These are phyloP conservation scores for Metarhizium rileyi DNA, from an alignment of 2,329 filamentous ascomycete species.

Conservation along the genomic window DNA sequence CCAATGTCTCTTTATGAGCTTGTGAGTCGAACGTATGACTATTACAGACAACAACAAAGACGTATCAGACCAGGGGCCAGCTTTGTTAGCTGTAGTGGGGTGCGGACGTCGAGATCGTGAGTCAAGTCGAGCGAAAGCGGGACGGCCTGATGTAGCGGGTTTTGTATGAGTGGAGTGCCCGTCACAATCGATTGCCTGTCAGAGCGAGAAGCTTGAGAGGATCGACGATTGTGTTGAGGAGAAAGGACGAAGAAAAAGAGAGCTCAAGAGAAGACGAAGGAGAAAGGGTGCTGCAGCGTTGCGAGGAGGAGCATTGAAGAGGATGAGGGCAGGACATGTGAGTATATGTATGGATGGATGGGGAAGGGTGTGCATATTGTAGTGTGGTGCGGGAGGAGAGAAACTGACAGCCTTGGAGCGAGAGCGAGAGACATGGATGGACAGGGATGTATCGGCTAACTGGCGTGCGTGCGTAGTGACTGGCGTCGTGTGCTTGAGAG, in stretches of 20 bases:
- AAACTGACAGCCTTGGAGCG: slow-evolving; percentile 6
- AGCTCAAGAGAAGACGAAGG: slow-evolving; percentile 1
- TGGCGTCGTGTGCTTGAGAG: slow-evolving; percentile 2
- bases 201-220: background rate
- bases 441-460: background rate
- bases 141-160: slow-evolving; percentile 4
- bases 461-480: background rate
- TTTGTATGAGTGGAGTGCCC: slow-evolving; percentile 4
- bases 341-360: slow-evolving; percentile 11
- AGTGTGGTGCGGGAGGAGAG: slow-evolving; percentile 4
- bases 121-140: slow-evolving; percentile 11
- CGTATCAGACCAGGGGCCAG: background rate
- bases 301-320: slow-evolving; percentile 1
- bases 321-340: slow-evolving; percentile 15
- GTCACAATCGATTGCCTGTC: background rate
- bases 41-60: background rate
- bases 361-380: slow-evolving; percentile 1
- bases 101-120: slow-evolving; percentile 11
- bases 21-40: background rate
- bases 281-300: slow-evolving; percentile 3
- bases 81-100: slow-evolving; percentile 4
- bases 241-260: slow-evolving; percentile 3
- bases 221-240: background rate
- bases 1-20: background rate
- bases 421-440: slow-evolving; percentile 4